Conservation (phyloP, 139 green algal species). For the Mychonastes homosphaera region DNA sequence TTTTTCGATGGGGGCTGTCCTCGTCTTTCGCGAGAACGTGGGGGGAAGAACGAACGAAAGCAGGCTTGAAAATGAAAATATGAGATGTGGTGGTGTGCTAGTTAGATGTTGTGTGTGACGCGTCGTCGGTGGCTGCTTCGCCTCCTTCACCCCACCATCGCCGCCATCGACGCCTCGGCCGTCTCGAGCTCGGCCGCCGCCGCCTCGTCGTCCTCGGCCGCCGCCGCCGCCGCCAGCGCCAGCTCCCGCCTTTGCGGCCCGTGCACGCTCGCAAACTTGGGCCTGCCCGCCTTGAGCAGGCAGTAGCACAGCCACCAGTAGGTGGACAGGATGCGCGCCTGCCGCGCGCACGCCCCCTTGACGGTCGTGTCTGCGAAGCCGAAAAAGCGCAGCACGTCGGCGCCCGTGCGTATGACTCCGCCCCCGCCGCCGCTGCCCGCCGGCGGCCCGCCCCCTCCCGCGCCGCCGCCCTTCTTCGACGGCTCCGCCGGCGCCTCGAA, state of each 20-base stretch:
- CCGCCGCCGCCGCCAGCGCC: constrained; percentile 12
- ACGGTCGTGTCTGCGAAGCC: constrained; percentile 41
- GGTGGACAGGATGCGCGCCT: constrained; percentile 47
- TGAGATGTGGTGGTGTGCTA: too few species aligned
- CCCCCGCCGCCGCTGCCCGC: too few species aligned
- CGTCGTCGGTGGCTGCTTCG: too few species aligned
- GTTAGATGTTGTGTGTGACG: too few species aligned
- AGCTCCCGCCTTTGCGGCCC: too few species aligned
- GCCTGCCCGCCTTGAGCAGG: constrained; percentile 22
- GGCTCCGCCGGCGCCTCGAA: not conserved
- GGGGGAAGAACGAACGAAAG: too few species aligned
- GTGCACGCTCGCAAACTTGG: too few species aligned
- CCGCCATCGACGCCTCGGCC: too few species aligned
- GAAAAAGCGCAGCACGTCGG: constrained; percentile 58
- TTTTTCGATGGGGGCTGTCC: too few species aligned
- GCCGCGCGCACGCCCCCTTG: constrained; percentile 5
- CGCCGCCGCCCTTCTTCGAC: not conserved
- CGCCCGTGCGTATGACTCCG: constrained; percentile 15
- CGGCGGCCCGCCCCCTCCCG: not conserved
- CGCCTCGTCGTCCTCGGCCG: not conserved
- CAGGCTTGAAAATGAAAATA: too few species aligned
- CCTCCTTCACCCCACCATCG: too few species aligned
- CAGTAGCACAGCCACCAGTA: constrained; percentile 51
- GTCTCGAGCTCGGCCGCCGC: not conserved
- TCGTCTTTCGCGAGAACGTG: too few species aligned